Conservation (phyloP, 1,284 basidiomycete species). For the Ustilago trichophora region DNA sequence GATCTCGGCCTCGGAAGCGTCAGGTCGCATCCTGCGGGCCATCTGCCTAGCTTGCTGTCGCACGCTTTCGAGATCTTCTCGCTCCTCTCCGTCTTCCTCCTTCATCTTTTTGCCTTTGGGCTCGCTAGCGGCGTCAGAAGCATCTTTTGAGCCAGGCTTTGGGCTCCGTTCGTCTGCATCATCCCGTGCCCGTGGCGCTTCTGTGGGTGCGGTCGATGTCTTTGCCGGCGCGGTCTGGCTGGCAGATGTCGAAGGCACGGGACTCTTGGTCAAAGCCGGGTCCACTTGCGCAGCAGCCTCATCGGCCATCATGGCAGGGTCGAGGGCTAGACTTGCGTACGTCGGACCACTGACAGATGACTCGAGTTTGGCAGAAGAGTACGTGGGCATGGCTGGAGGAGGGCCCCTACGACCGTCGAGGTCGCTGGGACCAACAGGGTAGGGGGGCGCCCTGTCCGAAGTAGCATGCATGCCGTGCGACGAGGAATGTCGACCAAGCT, state of each 20-base stretch:
- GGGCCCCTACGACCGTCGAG: constrained; percentile 3
- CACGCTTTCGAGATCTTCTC: constrained; percentile 21
- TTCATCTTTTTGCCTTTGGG: constrained; percentile 7
- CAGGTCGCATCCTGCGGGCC: constrained; percentile 47
- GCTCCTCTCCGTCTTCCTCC: constrained; percentile 13
- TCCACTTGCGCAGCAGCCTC: constrained; percentile 26
- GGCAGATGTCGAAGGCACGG: background rate
- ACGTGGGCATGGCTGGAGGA: constrained; percentile 21
- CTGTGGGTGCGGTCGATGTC: too few relatives aligned
- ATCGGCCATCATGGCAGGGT: constrained; percentile 41
- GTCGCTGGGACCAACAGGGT: constrained; percentile 3
- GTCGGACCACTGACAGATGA: background rate
- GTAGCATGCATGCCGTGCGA: constrained; percentile 11
- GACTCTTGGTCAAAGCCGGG: constrained; percentile 7
- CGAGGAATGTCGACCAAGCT: background rate
- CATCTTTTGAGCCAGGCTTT: background rate
- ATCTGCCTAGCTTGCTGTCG: constrained; percentile 37
- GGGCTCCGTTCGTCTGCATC: background rate
- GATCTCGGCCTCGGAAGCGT: constrained; percentile 49
- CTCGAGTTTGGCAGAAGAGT: constrained; percentile 14
- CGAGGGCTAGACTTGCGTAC: constrained; percentile 15
- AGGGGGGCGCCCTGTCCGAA: constrained; percentile 10
- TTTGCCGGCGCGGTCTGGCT: too few relatives aligned
- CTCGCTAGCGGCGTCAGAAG: background rate
- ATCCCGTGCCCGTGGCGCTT: too few relatives aligned